Percentiles rank a stretch among this genome's conserved stretches.
phyloP scores from a whole-genome alignment of 2,329 filamentous ascomycete genomes.

The Penicillium digitatum region DNA sequence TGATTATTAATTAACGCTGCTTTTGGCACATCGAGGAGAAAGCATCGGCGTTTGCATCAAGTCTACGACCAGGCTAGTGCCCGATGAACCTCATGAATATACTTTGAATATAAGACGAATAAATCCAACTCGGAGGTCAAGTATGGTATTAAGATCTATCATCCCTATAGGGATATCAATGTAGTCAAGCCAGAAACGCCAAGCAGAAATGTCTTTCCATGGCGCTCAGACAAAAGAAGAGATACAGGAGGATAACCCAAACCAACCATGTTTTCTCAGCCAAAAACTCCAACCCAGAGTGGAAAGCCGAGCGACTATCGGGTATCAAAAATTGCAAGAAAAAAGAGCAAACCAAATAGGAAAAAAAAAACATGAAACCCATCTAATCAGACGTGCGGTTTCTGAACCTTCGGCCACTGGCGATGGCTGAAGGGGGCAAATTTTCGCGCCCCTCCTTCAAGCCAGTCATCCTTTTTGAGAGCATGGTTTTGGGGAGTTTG shows the following conservation, averaged over 20 bases:
- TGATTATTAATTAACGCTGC: neutral
- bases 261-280: constrained; percentile 13
- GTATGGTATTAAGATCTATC: constrained; percentile 7
- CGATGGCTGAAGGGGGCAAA: constrained; percentile 27
- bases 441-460: constrained; percentile 48
- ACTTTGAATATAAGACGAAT: neutral
- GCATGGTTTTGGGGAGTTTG: constrained; percentile 44
- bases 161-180: neutral
- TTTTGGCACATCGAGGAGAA: neutral
- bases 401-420: constrained; percentile 31
- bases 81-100: neutral
- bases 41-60: neutral
- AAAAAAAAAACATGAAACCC: neutral
- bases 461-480: constrained; percentile 38
- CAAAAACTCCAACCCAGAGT: constrained; percentile 20
- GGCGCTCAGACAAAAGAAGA: constrained; percentile 8
- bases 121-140: neutral
- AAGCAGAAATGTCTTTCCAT: constrained; percentile 5
- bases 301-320: constrained; percentile 20
- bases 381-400: constrained; percentile 27
- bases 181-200: constrained; percentile 1
- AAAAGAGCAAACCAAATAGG: constrained; percentile 4
- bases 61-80: neutral
- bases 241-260: constrained; percentile 12
- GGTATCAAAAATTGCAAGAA: constrained; percentile 22